Evolutionary conservation across 768 basidiomycete species (phyloP), one percentile per base, ranked within the genome.

Genomic region (Suillus alpinus): DNA sequence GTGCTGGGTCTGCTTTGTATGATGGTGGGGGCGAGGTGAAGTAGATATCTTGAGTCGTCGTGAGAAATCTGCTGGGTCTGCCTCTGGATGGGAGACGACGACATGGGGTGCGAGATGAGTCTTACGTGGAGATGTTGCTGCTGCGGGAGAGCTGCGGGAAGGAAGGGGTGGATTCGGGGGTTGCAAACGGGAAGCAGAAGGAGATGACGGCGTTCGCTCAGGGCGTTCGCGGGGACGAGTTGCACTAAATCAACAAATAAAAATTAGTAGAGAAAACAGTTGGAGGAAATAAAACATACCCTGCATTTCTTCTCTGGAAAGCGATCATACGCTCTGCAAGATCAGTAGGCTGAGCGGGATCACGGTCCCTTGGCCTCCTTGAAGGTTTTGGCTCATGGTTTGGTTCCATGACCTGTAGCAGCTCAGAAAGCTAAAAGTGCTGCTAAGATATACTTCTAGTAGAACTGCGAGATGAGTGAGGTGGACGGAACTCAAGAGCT

Each of bases 11-110:
- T 73, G 71, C 52, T 77, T 75, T 23, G 77, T 63, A 55, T 75
- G 65, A 57, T 75, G 67, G 62, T 71, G 69, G 26, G 76, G 62
- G 61, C 79, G 76, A 58, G 82, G 69, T 41, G 83, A 71, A 44
- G 81, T 73, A 6, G 89, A 89, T 20, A 91, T 87, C 71, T 83
- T 87, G 67, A 92, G 82, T 37, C 81, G 77, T 26, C 90, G 85
- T 47, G 84, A 86, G 69, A 92, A 92, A 57, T 90, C 89, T 64
- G 86, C 88, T 49, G 83, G 80, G 71, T 90, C 88, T 7, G 87
- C 79, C 56, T 89, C 86, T 39, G 71, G 60, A 55, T 74, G 75
- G 56, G 77, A 75, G 26, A 77, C 69, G 59, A 75, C 51, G 63
- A 74, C 65, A 55, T 76, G 73, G 47, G 77, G 69, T 46, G 68